Evolutionary conservation across 345 rosid species (phyloP).

Genomic region (Anacardium occidentale): DNA sequence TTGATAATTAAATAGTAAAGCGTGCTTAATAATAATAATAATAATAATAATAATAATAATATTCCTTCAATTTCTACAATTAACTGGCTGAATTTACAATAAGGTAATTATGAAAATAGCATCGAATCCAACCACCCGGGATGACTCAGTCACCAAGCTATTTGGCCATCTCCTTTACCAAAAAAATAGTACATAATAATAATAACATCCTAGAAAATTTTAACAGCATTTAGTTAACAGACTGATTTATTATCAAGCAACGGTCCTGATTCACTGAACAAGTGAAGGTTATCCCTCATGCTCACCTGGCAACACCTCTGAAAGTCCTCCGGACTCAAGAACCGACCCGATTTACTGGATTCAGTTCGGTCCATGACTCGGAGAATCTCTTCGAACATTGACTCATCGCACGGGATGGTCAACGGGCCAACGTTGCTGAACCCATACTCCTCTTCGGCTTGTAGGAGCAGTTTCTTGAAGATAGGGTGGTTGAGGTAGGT

Average conservation of each 20-base stretch:
- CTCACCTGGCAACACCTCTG: conserved; percentile 58
- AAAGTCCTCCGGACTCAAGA: conserved; percentile 41
- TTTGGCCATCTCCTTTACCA: conserved; percentile 39
- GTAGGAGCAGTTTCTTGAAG: conserved; percentile 56
- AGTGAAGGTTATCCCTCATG: conserved; percentile 24
- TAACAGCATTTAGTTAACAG: not conserved
- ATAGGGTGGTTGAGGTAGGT: conserved; percentile 83
- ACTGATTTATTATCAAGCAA: conserved; percentile 51
- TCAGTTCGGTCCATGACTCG: conserved; percentile 42
- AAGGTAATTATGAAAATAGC: conserved; percentile 4
- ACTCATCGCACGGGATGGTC: conserved; percentile 81
- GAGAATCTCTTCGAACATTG: conserved; percentile 70
- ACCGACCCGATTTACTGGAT: conserved; percentile 24
- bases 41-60: not conserved
- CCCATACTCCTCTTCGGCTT: conserved; percentile 88
- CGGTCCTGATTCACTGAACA: conserved; percentile 54
- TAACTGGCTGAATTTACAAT: conserved; percentile 35
- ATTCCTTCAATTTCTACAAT: conserved; percentile 20
- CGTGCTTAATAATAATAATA: too few relatives aligned
- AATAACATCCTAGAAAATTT: not conserved
- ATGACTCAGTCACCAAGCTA: conserved; percentile 45
- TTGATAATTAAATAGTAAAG: too few relatives aligned
- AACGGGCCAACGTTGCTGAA: conserved; percentile 68
- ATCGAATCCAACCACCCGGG: conserved; percentile 21
- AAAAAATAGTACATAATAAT: conserved; percentile 5